Conservation (phyloP, 805 yeast genomes). For the Cyberlindnera misumaiensis region DNA sequence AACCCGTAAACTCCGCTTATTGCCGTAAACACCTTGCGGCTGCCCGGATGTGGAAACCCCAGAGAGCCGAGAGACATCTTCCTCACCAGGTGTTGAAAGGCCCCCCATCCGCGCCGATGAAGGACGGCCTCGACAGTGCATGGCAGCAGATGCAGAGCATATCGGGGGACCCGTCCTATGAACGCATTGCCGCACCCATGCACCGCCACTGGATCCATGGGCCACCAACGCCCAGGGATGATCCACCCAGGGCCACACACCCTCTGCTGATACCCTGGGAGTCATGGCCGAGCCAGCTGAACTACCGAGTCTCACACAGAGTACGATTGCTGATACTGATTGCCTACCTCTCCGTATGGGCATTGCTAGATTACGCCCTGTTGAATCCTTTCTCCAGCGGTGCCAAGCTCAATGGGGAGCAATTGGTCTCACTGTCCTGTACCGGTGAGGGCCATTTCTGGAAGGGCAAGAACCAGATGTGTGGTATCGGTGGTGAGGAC, state of each 20-base stretch:
- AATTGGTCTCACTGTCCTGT: conserved; percentile 39
- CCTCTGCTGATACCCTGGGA: conserved; percentile 28
- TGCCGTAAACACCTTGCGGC: no score
- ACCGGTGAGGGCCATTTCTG: conserved; percentile 44
- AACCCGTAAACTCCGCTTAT: no score
- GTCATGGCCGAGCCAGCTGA: conserved; percentile 34
- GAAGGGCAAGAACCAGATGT: conserved; percentile 68
- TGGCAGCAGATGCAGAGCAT: no score
- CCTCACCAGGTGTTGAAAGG: no score
- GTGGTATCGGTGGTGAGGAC: conserved; percentile 64
- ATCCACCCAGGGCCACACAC: conserved; percentile 35
- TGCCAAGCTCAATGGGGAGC: conserved; percentile 5
- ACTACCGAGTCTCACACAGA: conserved; percentile 7
- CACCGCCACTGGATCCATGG: conserved; percentile 28
- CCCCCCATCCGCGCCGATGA: no score
- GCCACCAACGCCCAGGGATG: conserved; percentile 41
- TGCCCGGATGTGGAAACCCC: no score
- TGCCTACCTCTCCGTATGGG: conserved; percentile 12
- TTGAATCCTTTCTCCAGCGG: conserved; percentile 9
- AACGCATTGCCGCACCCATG: no score
- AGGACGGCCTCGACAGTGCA: no score
- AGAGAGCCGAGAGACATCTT: no score
- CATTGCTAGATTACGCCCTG: conserved; percentile 7
- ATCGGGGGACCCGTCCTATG: no score
- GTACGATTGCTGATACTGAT: neutral